Evolutionary conservation across 1,284 basidiomycete genomes (phyloP).

Genomic region (Trichosporon coremiiforme): DNA sequence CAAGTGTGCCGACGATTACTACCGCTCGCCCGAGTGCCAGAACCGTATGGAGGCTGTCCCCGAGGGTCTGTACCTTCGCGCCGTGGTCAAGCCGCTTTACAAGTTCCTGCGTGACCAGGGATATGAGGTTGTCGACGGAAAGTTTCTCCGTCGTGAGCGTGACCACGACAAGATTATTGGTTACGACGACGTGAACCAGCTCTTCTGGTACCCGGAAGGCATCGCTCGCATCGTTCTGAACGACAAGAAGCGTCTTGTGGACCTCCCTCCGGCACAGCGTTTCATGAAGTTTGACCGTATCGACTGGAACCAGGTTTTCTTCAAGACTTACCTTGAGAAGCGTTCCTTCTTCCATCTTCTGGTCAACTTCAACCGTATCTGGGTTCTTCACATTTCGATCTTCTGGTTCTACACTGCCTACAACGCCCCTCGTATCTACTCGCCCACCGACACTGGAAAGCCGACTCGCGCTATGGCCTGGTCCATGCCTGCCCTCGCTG

Average conservation of each 20-base stretch:
- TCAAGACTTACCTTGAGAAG: constrained; percentile 97
- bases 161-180: constrained; percentile 96
- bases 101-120: constrained; percentile 96
- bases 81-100: constrained; percentile 95
- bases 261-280: constrained; percentile 81
- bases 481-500: constrained; percentile 86
- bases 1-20: constrained; percentile 99
- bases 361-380: constrained; percentile 97
- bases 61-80: constrained; percentile 88
- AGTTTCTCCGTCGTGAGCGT: constrained; percentile 87
- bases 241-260: constrained; percentile 90
- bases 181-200: constrained; percentile 98
- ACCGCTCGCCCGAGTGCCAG: constrained; percentile 98
- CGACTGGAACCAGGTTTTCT: constrained; percentile 91
- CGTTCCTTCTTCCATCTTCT: constrained; percentile 90
- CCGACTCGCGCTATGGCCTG: constrained; percentile 64
- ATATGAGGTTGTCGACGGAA: constrained; percentile 94
- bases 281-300: constrained; percentile 95
- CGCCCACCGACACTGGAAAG: constrained; percentile 60
- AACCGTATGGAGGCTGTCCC: constrained; percentile 89
- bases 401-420: constrained; percentile 94
- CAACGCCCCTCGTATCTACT: constrained; percentile 87
- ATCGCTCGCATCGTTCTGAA: constrained; percentile 86
- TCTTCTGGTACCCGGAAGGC: constrained; percentile 99
- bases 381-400: constrained; percentile 89